Evolutionary conservation across 257 asterid species (phyloP).

Genomic region (Nicotiana attenuata): DNA sequence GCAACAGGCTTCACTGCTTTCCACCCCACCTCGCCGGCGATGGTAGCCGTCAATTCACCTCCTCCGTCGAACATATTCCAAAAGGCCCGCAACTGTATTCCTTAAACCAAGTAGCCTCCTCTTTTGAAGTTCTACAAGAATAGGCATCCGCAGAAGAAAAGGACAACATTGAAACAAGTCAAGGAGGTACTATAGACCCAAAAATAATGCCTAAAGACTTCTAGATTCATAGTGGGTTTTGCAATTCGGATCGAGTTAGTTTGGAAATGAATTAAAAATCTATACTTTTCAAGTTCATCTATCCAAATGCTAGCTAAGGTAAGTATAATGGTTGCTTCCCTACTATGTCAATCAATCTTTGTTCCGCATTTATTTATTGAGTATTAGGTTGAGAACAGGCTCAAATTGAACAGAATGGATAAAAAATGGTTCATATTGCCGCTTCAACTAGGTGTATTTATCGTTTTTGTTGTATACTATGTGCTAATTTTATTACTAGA

Average conservation of each 20-base stretch:
- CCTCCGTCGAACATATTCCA: background rate
- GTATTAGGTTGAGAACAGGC: background rate
- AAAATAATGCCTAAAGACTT: background rate
- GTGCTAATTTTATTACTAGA: no score
- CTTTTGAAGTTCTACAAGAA: background rate
- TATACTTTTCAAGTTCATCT: no score
- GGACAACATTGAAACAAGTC: background rate
- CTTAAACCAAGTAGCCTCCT: background rate
- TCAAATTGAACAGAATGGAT: no score
- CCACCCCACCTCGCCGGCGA: no score
- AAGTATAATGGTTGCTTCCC: background rate
- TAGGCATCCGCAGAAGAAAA: background rate
- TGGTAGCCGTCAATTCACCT: background rate
- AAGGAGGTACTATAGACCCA: background rate
- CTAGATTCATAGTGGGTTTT: background rate
- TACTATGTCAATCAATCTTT: background rate
- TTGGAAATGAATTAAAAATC: background rate
- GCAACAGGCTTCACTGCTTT: background rate
- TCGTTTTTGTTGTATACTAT: no score
- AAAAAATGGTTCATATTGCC: no score
- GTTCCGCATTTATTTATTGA: background rate
- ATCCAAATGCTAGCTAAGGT: background rate
- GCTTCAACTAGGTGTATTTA: no score
- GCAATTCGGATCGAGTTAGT: background rate
- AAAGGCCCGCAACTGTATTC: background rate